Conservation (phyloP, 1,284 basidiomycete genomes). For the Phylloporus sp. region DNA sequence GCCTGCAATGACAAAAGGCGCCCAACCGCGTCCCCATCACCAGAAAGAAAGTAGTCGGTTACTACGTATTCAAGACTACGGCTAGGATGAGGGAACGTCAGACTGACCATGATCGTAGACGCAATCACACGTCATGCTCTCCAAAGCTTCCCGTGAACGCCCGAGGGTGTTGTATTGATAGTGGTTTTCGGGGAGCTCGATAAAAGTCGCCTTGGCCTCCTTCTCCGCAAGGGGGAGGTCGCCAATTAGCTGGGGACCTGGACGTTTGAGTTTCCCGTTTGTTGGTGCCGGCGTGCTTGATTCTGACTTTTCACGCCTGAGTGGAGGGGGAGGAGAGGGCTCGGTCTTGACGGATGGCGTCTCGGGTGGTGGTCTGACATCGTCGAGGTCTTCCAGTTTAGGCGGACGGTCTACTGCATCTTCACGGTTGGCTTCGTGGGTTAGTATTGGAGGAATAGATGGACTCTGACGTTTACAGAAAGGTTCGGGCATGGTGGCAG, state of each 20-base stretch:
- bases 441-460: conserved; percentile 19
- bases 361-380: conserved; percentile 31
- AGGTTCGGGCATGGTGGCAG: conserved; percentile 39
- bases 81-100: conserved; percentile 22
- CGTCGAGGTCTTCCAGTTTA: conserved; percentile 31
- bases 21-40: conserved; percentile 24
- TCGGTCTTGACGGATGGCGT: conserved; percentile 35
- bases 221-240: conserved; percentile 78
- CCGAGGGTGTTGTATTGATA: conserved; percentile 92
- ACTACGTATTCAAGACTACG: conserved; percentile 33
- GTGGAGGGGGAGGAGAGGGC: conserved; percentile 29
- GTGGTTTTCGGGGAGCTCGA: conserved; percentile 76
- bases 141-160: conserved; percentile 83
- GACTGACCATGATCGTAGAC: conserved; percentile 77
- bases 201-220: conserved; percentile 77
- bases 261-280: conserved; percentile 36
- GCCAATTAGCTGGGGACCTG: conserved; percentile 69
- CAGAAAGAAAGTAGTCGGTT: conserved; percentile 20
- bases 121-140: conserved; percentile 96
- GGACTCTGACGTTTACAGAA: conserved; percentile 34
- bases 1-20: conserved; percentile 43
- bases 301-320: conserved; percentile 37
- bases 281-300: conserved; percentile 34
- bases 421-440: conserved; percentile 23
- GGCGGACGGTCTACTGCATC: conserved; percentile 10